A percentile compares a stretch with the other conserved stretches of the same genome.
Evolutionary conservation across 2,329 filamentous ascomycete genomes (phyloP).

Genomic region (Coniosporium tulheliwenetii): DNA sequence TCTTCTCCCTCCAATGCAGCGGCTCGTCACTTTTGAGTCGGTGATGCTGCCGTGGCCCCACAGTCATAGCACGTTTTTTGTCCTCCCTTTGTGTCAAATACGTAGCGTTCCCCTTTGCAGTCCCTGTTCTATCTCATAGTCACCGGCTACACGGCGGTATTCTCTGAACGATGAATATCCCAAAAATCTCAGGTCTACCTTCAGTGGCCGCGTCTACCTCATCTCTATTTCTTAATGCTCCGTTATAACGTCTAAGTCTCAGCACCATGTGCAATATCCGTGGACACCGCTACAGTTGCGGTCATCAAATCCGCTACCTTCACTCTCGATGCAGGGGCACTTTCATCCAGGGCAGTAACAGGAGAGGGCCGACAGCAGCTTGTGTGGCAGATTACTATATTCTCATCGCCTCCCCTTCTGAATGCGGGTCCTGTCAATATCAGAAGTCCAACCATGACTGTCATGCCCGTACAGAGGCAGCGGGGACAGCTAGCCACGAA

Average conservation of each 20-base stretch:
- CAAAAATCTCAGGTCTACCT: too few species aligned
- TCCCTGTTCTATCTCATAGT: too few species aligned
- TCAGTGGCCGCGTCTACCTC: too few species aligned
- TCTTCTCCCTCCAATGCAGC: too few species aligned
- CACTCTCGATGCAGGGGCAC: slow-evolving; percentile 18
- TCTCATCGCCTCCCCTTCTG: slow-evolving; percentile 5
- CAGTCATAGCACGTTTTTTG: too few species aligned
- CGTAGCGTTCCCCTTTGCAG: too few species aligned
- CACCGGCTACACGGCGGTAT: too few species aligned
- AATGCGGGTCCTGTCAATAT: slow-evolving; percentile 12
- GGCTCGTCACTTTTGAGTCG: too few species aligned
- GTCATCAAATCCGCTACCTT: slow-evolving; percentile 12
- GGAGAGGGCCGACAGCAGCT: slow-evolving; percentile 6
- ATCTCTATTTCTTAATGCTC: too few species aligned
- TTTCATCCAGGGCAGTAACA: slow-evolving; percentile 9
- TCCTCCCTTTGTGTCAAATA: too few species aligned
- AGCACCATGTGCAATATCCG: slow-evolving; percentile 22
- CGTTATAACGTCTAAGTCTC: not conserved
- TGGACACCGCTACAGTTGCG: slow-evolving; percentile 16
- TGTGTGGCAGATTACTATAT: slow-evolving; percentile 14
- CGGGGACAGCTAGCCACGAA: not conserved
- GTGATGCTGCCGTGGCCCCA: too few species aligned
- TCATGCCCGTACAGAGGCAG: not conserved
- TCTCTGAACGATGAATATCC: too few species aligned
- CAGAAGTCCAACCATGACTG: slow-evolving; percentile 8